Percentiles rank a stretch among this genome's conserved stretches.
phyloP scores from a whole-genome alignment of 2,329 filamentous ascomycete genomes.

The Ceratocystis lukuohia region DNA sequence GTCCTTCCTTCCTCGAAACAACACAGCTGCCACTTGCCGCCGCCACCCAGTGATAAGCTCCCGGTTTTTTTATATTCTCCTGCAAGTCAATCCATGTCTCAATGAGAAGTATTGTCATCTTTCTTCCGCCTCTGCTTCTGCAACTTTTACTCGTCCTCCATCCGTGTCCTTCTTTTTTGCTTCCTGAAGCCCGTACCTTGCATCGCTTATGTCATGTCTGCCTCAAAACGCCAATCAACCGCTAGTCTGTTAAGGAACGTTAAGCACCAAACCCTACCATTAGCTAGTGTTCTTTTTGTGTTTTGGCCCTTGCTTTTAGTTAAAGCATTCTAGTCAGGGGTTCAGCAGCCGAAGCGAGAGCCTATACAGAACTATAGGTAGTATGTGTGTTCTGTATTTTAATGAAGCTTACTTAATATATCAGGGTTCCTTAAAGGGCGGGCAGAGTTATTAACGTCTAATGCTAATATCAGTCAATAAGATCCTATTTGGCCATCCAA shows the following conservation, averaged over 20 bases:
- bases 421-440: background rate
- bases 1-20: background rate
- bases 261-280: background rate
- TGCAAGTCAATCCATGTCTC: background rate
- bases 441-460: background rate
- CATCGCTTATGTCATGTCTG: background rate
- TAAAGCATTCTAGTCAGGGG: background rate
- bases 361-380: background rate
- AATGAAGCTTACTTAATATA: background rate
- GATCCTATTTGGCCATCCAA: background rate
- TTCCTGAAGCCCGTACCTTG: constrained; percentile 1
- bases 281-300: background rate
- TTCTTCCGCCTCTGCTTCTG: background rate
- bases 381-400: background rate
- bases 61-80: background rate
- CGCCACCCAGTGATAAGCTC: background rate
- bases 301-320: background rate
- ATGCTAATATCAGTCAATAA: constrained; percentile 6
- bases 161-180: background rate
- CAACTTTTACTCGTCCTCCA: background rate
- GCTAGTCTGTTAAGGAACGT: background rate
- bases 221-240: background rate
- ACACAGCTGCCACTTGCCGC: background rate
- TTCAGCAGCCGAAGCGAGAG: background rate
- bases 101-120: background rate